Evolutionary conservation across 2,329 filamentous ascomycete species (phyloP), one percentile per base, ranked within the genome.

Genomic region (Sporothrix schenckii): DNA sequence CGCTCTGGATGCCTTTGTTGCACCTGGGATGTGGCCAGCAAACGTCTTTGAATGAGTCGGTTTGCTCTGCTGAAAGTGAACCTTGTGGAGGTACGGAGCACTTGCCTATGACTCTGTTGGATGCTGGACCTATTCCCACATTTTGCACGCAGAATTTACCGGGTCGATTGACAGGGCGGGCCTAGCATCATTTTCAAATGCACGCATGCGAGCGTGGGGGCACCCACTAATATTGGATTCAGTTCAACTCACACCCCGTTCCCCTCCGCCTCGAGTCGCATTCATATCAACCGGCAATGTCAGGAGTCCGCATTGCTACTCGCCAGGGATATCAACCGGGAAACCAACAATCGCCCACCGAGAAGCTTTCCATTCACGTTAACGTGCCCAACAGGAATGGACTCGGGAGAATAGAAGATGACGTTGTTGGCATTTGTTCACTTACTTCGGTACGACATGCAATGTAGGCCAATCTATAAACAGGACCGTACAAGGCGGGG

Each of bases 211-310:
- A 58, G 39, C 52, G 52, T 68, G 66, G 66, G 66, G 66, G 65
- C 50, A n/a, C 30, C 30, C 50, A 16, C 49, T 50, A 66, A 56
- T 44, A 54, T 67, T 67, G 44, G 61, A 34, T 34, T 53, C 41
- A 41, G 63, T 66, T 14, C 34, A 5, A 16, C 34, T 61, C 58
- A 11, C 58, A 63, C 7, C 56, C 41, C 39, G 11, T 21, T 63
- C 39, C 21, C 13, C 21, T 47, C 14, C 41, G 58, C 58, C 47
- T 63, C 58, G 41, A 47, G 58, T 47, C 34, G n/a, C 19, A 41
- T 61, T 34, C 56, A 44, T 61, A 39, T 44, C 34, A 34, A 6
- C 34, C 34, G 34, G 34, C 34, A 34, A 34, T 34, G 34, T 5
- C 34, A 7, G 34, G 34, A 7, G 7, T 9, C 34, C 34, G 34